Evolutionary conservation across 78 protist species (phyloP).

Genomic region (Tieghemostelium lacteum): DNA sequence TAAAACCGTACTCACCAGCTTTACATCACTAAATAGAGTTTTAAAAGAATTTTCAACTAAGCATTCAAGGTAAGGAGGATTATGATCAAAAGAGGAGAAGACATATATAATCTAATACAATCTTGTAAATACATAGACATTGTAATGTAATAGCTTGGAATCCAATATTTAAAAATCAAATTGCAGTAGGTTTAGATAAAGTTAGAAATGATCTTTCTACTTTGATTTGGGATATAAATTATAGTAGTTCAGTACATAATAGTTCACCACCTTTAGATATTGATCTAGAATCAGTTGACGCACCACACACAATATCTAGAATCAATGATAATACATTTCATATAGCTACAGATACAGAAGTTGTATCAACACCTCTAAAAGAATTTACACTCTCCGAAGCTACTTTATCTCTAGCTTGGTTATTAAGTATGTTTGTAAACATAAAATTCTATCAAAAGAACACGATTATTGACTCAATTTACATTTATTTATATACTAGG

Average conservation of each 20-base stretch:
- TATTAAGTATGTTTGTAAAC: slow-evolving; percentile 13
- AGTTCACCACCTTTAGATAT: not conserved
- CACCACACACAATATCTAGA: slow-evolving; percentile 36
- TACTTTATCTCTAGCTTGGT: slow-evolving; percentile 79
- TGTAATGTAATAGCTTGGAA: slow-evolving; percentile 82
- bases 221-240: slow-evolving; percentile 80
- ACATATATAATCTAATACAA: not conserved
- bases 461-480: not conserved
- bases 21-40: slow-evolving; percentile 42
- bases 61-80: slow-evolving; percentile 40
- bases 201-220: slow-evolving; percentile 74
- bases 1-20: slow-evolving; percentile 59
- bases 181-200: slow-evolving; percentile 83
- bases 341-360: not conserved
- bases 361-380: slow-evolving; percentile 23
- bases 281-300: slow-evolving; percentile 9
- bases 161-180: slow-evolving; percentile 58
- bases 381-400: slow-evolving; percentile 79
- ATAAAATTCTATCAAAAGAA: not conserved
- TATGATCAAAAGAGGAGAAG: not conserved
- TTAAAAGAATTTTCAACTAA: slow-evolving; percentile 80
- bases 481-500: not conserved
- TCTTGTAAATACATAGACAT: too few species aligned
- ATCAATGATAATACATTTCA: not conserved
- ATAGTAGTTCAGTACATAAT: slow-evolving; percentile 5